A percentile compares a stretch with the other conserved stretches of the same genome.
phyloP scores from a whole-genome alignment of 495 filamentous ascomycete genomes.

The Penicillium robsamsonii region DNA sequence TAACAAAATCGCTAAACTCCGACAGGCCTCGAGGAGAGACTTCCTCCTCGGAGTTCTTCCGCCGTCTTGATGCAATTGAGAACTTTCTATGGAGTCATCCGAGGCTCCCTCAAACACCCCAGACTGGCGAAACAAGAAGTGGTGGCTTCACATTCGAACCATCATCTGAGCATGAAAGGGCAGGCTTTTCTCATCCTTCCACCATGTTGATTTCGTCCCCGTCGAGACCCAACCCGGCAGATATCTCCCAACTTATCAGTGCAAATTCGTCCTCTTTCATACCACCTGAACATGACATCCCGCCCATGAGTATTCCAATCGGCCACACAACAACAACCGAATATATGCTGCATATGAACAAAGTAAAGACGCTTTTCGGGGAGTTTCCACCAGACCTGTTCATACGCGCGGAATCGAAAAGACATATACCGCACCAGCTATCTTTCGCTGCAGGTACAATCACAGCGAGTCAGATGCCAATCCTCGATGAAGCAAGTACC shows the following conservation, averaged over 20 bases:
- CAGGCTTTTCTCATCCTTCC: conserved; percentile 1
- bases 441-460: conserved; percentile 4
- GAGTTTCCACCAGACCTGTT: conserved; percentile 13
- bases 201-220: conserved; percentile 6
- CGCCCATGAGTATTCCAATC: conserved; percentile 13
- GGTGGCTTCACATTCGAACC: neutral
- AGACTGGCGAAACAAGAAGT: conserved; percentile 3
- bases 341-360: conserved; percentile 6
- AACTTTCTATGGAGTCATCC: conserved; percentile 3
- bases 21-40: conserved; percentile 1
- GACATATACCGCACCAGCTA: conserved; percentile 3
- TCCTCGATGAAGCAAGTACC: neutral
- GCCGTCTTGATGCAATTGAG: conserved; percentile 10
- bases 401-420: conserved; percentile 8
- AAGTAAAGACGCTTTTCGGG: conserved; percentile 6
- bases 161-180: neutral
- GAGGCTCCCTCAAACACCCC: conserved; percentile 4
- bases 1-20: neutral
- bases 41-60: conserved; percentile 6
- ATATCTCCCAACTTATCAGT: conserved; percentile 5
- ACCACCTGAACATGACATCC: conserved; percentile 7
- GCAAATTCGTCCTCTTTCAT: conserved; percentile 1
- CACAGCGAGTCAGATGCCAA: neutral
- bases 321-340: conserved; percentile 8
- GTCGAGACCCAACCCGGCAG: conserved; percentile 1